Evolutionary conservation across 1,284 basidiomycete species (phyloP).

Genomic region (Pseudozyma sp.): DNA sequence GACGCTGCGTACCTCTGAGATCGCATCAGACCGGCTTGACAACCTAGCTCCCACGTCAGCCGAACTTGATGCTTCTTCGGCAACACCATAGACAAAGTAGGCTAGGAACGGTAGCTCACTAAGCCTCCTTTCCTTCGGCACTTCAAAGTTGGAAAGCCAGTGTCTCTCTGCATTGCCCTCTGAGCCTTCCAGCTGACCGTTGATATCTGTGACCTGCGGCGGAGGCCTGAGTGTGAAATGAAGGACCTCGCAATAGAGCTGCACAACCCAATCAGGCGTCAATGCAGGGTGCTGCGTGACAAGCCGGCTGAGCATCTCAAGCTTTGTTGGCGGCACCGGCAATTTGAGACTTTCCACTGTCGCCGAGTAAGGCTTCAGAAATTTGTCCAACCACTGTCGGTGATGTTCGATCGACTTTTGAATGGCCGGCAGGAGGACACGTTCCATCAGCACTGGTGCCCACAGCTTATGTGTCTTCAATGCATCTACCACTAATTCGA

Average conservation of each 20-base stretch:
- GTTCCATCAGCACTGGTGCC: constrained; percentile 1
- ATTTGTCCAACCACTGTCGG: constrained; percentile 1
- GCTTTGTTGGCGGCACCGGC: constrained; percentile 6
- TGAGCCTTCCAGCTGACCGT: background rate
- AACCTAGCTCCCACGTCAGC: background rate
- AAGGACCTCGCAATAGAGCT: constrained; percentile 1
- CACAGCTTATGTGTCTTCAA: background rate
- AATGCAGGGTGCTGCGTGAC: constrained; percentile 1
- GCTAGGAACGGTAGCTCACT: background rate
- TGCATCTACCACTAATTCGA: background rate
- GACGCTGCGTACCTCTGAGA: background rate
- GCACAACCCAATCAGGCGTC: constrained; percentile 2
- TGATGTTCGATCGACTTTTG: constrained; percentile 5
- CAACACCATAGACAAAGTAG: background rate
- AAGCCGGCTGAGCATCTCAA: constrained; percentile 1
- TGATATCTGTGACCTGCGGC: background rate
- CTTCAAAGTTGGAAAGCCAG: background rate
- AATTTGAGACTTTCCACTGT: background rate
- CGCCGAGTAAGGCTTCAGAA: background rate
- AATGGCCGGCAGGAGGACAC: background rate
- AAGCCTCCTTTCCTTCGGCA: background rate
- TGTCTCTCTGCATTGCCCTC: background rate
- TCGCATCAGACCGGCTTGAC: background rate
- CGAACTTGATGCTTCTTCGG: background rate
- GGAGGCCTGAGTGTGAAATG: background rate